phyloP scores from a whole-genome alignment of 1,139 yeast species.

The Candida tetrigidarum region DNA sequence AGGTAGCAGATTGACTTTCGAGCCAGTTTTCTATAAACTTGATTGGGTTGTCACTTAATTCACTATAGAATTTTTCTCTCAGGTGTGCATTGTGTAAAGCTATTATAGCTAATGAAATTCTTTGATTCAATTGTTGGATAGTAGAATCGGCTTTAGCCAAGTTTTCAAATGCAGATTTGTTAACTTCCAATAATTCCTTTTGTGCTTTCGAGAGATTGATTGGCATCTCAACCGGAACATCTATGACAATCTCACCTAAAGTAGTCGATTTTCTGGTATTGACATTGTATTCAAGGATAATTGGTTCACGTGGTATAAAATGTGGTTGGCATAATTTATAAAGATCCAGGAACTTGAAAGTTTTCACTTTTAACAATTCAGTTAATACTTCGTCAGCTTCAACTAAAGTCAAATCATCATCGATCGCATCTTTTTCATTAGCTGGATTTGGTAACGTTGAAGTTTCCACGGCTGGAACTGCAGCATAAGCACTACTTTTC shows the following conservation, averaged over 20 bases:
- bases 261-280: conserved; percentile 78
- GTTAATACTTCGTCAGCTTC: conserved; percentile 72
- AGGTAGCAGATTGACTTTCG: conserved; percentile 73
- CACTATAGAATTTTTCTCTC: conserved; percentile 64
- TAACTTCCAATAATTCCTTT: conserved; percentile 41
- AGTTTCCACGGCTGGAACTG: conserved; percentile 41
- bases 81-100: conserved; percentile 62
- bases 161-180: conserved; percentile 43
- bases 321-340: conserved; percentile 65
- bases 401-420: conserved; percentile 47
- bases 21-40: conserved; percentile 74
- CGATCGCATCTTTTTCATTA: conserved; percentile 22
- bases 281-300: conserved; percentile 72
- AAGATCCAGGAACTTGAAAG: conserved; percentile 72
- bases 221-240: conserved; percentile 67
- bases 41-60: conserved; percentile 77
- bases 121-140: conserved; percentile 60
- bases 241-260: conserved; percentile 79
- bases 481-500: conserved; percentile 33
- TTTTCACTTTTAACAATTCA: conserved; percentile 55
- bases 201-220: conserved; percentile 46
- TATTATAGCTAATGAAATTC: conserved; percentile 64
- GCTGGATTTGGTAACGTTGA: conserved; percentile 15
- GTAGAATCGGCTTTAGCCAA: conserved; percentile 50
- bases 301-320: conserved; percentile 78